Percentiles rank a stretch among this genome's conserved stretches.
Evolutionary conservation across 116 monocot genomes (phyloP).

Genomic region (Zostera marina): DNA sequence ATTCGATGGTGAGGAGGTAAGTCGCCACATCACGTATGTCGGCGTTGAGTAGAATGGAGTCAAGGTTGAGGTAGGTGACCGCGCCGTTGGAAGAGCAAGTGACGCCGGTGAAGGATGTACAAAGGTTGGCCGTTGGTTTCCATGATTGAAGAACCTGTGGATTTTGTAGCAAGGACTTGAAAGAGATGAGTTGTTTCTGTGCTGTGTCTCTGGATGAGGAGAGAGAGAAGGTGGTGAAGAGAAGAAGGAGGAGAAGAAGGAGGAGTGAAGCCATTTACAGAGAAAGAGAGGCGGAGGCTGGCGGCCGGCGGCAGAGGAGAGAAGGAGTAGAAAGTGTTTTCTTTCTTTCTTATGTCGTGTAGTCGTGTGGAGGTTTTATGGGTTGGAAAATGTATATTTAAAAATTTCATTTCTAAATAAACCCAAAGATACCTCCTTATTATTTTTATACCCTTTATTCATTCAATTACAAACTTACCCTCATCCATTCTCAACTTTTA

Average conservation of each 20-base stretch:
- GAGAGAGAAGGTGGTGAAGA: neutral
- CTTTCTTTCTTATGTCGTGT: too few species aligned
- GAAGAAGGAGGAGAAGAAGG: neutral
- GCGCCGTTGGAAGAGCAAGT: conserved; percentile 9
- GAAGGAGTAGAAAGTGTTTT: neutral
- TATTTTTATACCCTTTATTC: too few species aligned
- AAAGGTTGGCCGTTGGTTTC: conserved; percentile 11
- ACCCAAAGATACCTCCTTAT: too few species aligned
- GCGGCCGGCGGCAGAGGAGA: neutral
- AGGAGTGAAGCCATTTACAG: neutral
- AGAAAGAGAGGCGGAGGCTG: neutral
- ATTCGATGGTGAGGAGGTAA: conserved; percentile 16
- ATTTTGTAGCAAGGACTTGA: conserved; percentile 42
- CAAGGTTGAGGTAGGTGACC: conserved; percentile 16
- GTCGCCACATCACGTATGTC: conserved; percentile 18
- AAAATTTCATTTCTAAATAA: too few species aligned
- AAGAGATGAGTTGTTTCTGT: conserved; percentile 24
- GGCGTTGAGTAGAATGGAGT: conserved; percentile 11
- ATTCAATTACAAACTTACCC: too few species aligned
- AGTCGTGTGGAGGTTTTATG: too few species aligned
- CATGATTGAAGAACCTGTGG: conserved; percentile 27
- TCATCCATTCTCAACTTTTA: too few species aligned
- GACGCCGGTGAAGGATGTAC: conserved; percentile 24
- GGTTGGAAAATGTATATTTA: too few species aligned
- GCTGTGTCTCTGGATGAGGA: conserved; percentile 13